phyloP scores from a whole-genome alignment of 2,329 filamentous ascomycete species.

The Colletotrichum simmondsii region DNA sequence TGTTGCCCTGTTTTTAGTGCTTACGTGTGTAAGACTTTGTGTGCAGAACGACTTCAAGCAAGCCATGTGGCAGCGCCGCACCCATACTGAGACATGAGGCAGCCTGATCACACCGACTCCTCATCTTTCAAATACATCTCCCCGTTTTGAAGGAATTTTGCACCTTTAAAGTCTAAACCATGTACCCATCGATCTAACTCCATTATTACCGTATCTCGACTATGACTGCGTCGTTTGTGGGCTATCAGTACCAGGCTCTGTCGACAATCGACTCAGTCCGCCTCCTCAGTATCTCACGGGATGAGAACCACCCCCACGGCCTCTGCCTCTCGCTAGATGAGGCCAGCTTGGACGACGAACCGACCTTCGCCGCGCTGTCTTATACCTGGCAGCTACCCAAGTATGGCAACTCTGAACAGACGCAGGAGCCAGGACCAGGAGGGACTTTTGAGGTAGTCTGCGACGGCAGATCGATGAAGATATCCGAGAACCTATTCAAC shows the following conservation, averaged over 20 bases:
- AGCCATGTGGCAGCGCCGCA: too few species aligned
- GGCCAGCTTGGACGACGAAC: background rate
- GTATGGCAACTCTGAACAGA: background rate
- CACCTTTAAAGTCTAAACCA: too few species aligned
- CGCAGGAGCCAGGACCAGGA: background rate
- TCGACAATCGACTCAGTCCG: background rate
- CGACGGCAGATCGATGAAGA: background rate
- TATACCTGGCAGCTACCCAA: constrained; percentile 5
- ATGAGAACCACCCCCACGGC: background rate
- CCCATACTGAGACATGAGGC: too few species aligned
- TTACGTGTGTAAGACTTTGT: too few species aligned
- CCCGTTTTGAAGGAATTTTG: too few species aligned
- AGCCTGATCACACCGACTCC: too few species aligned
- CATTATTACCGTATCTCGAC: too few species aligned
- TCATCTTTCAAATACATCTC: too few species aligned
- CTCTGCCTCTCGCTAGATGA: background rate
- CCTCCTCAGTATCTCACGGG: background rate
- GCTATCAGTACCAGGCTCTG: background rate
- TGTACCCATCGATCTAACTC: too few species aligned
- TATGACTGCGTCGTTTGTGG: background rate
- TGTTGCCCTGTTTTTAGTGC: too few species aligned
- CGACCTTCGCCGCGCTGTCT: background rate
- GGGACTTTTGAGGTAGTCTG: background rate
- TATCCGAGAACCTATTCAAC: background rate
- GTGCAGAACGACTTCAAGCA: too few species aligned